A percentile compares a stretch with the other conserved stretches of the same genome.
phyloP scores from a whole-genome alignment of 768 basidiomycete genomes.

The Tylopilus plumbeoviolaceoides region DNA sequence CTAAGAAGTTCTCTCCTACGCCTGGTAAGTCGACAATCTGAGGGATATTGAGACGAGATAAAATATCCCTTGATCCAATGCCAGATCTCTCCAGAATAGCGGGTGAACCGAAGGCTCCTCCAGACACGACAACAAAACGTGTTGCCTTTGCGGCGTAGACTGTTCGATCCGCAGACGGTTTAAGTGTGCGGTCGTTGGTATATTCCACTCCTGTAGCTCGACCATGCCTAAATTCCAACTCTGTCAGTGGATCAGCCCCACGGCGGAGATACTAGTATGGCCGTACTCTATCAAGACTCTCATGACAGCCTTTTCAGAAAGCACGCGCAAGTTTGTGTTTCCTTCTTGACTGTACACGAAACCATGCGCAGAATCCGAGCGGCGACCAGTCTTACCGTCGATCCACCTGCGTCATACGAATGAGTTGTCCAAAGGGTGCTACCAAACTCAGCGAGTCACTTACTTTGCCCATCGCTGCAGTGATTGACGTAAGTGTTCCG shows the following conservation, averaged over 20 bases:
- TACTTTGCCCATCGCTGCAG: background rate
- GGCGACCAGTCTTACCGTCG: constrained; percentile 44
- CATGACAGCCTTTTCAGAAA: constrained; percentile 40
- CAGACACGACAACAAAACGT: constrained; percentile 45
- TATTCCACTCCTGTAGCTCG: constrained; percentile 50
- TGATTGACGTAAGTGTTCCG: background rate
- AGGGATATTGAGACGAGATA: constrained; percentile 45
- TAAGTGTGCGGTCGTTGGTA: constrained; percentile 28
- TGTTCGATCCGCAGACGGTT: constrained; percentile 22
- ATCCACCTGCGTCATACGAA: constrained; percentile 43
- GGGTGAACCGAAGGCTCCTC: constrained; percentile 54
- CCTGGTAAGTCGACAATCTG: constrained; percentile 63
- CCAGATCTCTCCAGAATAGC: constrained; percentile 61
- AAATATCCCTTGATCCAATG: constrained; percentile 51
- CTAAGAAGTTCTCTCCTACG: constrained; percentile 67
- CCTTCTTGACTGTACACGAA: constrained; percentile 47
- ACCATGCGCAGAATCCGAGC: constrained; percentile 53
- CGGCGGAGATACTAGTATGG: background rate
- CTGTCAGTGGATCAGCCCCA: background rate
- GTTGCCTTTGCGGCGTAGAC: constrained; percentile 33
- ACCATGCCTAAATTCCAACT: constrained; percentile 17
- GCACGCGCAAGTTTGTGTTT: constrained; percentile 41
- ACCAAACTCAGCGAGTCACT: constrained; percentile 5
- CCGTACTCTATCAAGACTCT: constrained; percentile 49
- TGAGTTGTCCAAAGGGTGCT: background rate